Evolutionary conservation across 2,329 filamentous ascomycete genomes (phyloP).

Genomic region (Neonectria hederae): DNA sequence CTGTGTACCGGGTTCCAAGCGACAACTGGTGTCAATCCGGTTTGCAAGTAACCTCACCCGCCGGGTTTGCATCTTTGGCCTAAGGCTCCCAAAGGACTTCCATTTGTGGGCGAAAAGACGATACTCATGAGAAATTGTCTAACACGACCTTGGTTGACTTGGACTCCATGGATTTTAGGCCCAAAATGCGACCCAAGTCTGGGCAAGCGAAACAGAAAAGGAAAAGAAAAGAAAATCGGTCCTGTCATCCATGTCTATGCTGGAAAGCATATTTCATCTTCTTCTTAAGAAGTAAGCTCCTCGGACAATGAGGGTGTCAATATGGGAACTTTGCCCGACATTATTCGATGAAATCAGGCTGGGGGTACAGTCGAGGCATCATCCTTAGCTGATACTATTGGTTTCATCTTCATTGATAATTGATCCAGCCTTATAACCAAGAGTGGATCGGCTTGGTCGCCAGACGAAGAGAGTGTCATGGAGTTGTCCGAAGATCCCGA

Average conservation of each 20-base stretch:
- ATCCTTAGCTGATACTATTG: background rate
- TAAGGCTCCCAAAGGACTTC: background rate
- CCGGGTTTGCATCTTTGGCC: background rate
- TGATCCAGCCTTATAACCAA: background rate
- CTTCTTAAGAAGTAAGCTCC: background rate
- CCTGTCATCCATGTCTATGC: background rate
- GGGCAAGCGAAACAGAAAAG: background rate
- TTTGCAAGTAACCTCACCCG: background rate
- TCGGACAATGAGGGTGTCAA: background rate
- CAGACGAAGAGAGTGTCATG: constrained; percentile 1
- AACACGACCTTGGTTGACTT: background rate
- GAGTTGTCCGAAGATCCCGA: background rate
- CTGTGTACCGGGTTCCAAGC: constrained; percentile 5
- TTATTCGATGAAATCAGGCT: background rate
- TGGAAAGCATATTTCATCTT: background rate
- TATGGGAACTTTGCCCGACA: background rate
- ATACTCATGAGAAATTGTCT: background rate
- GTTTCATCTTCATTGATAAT: background rate
- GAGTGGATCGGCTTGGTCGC: background rate
- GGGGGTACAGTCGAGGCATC: background rate
- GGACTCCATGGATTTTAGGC: background rate
- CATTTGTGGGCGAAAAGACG: background rate
- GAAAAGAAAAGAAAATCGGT: background rate
- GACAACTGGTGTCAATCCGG: background rate
- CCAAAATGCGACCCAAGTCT: background rate